Evolutionary conservation across 2,329 filamentous ascomycete genomes (phyloP), one percentile per base, ranked within the genome.

Genomic region (Apiospora arundinis): DNA sequence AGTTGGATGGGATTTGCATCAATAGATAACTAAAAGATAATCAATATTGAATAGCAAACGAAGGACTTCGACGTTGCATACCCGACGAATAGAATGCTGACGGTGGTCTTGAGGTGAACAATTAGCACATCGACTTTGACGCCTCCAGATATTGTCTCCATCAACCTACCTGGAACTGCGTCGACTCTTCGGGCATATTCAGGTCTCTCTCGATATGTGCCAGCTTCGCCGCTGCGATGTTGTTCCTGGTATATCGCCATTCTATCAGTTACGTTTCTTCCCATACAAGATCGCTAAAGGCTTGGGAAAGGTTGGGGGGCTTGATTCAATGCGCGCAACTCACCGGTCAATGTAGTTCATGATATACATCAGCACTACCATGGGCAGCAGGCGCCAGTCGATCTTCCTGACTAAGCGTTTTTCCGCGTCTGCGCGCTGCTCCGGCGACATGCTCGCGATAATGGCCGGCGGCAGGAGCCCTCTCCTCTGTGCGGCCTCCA

Each of bases 291-390:
- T 9, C n/a, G 18, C 21, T 18, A 2, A 32, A 3, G 3, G 6
- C 32, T 32, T 21, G 14, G 18, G 16, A 21, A 21, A 18, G 44
- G 6, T 2, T 42, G 8, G 9, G 18, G 14, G 25, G 3, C 40
- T 6, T 25, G 63, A 18, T 63, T 40, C 21, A 14, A 6, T 23
- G 49, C 23, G 52, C 56, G 32, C 56, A 75, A 76, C 40, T 78
- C 45, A 79, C 80, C 76, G 76, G 60, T 91, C 89, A 16, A 92
- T 81, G 77, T 92, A 92, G 76, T 92, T 92, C 83, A 92, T 83
- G 74, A 92, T 90, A 75, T 92, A 93, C 85, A 93, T 92, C 66
- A 93, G 75, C 69, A 93, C 88, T 56, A 93, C 84, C 81, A 91
- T 90, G 0, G 92, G 92, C 75, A 94, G 83, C 42, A 93, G 79